These are phyloP conservation scores for Pyronema domesticum DNA, from an alignment of 495 filamentous ascomycete genomes.

Conservation along the genomic window DNA sequence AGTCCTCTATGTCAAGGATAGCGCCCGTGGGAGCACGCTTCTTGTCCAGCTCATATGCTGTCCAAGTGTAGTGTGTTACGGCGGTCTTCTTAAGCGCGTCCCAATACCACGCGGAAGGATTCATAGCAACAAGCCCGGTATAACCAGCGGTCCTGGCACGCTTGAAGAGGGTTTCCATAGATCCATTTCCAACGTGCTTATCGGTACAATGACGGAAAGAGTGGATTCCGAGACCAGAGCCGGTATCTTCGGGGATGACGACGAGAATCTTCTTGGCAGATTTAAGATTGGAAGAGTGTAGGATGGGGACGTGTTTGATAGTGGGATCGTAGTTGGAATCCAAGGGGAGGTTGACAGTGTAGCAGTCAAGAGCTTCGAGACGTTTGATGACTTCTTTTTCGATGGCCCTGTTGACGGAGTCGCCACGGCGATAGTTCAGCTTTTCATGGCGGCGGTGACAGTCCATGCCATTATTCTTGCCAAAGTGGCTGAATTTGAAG, in stretches of 20 bases:
- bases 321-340: slow-evolving; percentile 27
- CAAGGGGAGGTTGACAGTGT: slow-evolving; percentile 41
- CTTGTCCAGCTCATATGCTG: slow-evolving; percentile 31
- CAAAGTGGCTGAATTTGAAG: slow-evolving; percentile 17
- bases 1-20: slow-evolving; percentile 29
- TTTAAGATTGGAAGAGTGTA: slow-evolving; percentile 38
- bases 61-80: slow-evolving; percentile 37
- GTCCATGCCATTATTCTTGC: slow-evolving; percentile 9
- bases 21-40: slow-evolving; percentile 30
- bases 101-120: slow-evolving; percentile 54
- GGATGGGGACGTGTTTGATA: slow-evolving; percentile 42
- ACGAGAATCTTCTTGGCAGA: slow-evolving; percentile 15
- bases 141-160: slow-evolving; percentile 14
- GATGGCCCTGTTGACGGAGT: slow-evolving; percentile 26
- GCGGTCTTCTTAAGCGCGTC: slow-evolving; percentile 38
- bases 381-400: slow-evolving; percentile 33
- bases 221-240: slow-evolving; percentile 16
- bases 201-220: slow-evolving; percentile 15
- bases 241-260: slow-evolving; percentile 15
- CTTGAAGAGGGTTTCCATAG: slow-evolving; percentile 15
- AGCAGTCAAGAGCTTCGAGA: slow-evolving; percentile 39
- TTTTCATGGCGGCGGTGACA: slow-evolving; percentile 11
- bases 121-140: slow-evolving; percentile 43
- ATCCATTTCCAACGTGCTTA: slow-evolving; percentile 9
- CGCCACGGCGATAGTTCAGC: slow-evolving; percentile 20